Evolutionary conservation across 805 yeast species (phyloP), one percentile per base, ranked within the genome.

Genomic region (Priceomyces fermenticarens): DNA sequence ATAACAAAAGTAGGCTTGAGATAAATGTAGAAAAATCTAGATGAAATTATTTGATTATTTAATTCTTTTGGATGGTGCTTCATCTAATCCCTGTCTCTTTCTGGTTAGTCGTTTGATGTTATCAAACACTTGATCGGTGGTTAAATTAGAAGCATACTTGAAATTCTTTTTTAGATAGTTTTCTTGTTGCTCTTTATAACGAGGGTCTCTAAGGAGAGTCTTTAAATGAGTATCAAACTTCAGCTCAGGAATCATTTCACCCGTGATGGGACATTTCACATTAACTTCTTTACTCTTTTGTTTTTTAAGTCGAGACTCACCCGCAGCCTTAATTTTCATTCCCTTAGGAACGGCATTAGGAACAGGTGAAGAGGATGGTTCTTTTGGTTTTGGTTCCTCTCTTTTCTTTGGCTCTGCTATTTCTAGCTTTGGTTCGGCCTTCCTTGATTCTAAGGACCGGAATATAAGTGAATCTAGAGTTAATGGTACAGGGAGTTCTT

Each of bases 201-300:
- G 70, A 2, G 97, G 96, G 60, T 90, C 96, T 34, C 90, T 64
- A 29, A 87, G 66, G 41, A 85, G 66, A 11, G 81, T 75, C 44
- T 78, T 75, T 49, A 90, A 67, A 57, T 91, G 97, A 45, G 73
- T 75, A 44, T 78, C 83, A 55, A 85, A 88, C 46, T 82, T 67
- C 32, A 73, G 70, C 50, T 85, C 93, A 0, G 90, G 84, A 1
- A 90, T 75, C 54, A 73, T 53, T 52, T 80, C 74, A 1, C 83
- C 83, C 0, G 96, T 86, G 31, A 86, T 68, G n/a, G 97, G 97
- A 55, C 96, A 88, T 47, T 69, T 73, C 31, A 89, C 74, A 35
- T 65, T 48, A 7, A 58, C 63, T 42, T 64, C 74, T 8, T 20
- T 29, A 9, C 29, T 32, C 3, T 27, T 20, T 36, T 45, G 44